A percentile compares a stretch with the other conserved stretches of the same genome.
phyloP scores from a whole-genome alignment of 495 filamentous ascomycete genomes.

The Podospora bellae-mahoneyi region DNA sequence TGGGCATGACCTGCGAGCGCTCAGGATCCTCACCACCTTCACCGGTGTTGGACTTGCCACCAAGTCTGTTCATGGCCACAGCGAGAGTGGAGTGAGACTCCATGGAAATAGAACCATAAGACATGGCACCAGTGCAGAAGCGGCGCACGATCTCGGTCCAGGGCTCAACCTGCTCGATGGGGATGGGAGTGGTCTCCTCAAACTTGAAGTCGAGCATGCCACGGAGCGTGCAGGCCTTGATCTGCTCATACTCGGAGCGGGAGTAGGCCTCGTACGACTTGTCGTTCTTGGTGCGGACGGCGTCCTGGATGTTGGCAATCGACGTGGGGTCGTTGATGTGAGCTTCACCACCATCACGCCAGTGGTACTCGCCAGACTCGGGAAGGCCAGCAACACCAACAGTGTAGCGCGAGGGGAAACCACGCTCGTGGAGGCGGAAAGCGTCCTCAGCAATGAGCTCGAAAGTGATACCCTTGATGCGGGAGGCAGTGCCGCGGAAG shows the following conservation, averaged over 20 bases:
- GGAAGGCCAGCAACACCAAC: conserved; percentile 77
- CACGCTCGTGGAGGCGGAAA: conserved; percentile 94
- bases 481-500: conserved; percentile 92
- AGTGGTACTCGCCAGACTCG: conserved; percentile 98
- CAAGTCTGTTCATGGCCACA: conserved; percentile 96
- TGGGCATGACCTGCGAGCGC: conserved; percentile 79
- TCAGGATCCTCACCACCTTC: conserved; percentile 98
- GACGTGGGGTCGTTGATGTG: conserved; percentile 94
- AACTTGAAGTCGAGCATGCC: conserved; percentile 98
- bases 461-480: conserved; percentile 94
- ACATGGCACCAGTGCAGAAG: conserved; percentile 99
- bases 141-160: conserved; percentile 99
- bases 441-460: conserved; percentile 95
- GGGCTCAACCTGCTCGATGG: conserved; percentile 96
- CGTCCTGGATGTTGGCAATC: conserved; percentile 98
- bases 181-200: conserved; percentile 78
- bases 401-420: conserved; percentile 81
- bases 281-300: conserved; percentile 97
- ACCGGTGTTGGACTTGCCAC: conserved; percentile 98
- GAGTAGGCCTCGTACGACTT: conserved; percentile 99
- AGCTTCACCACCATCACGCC: conserved; percentile 97
- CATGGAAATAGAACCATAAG: conserved; percentile 99
- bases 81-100: conserved; percentile 97
- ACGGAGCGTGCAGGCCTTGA: conserved; percentile 95
- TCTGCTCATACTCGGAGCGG: conserved; percentile 89